Evolutionary conservation across 257 asterid species (phyloP).

Genomic region (Solanum dulcamara): DNA sequence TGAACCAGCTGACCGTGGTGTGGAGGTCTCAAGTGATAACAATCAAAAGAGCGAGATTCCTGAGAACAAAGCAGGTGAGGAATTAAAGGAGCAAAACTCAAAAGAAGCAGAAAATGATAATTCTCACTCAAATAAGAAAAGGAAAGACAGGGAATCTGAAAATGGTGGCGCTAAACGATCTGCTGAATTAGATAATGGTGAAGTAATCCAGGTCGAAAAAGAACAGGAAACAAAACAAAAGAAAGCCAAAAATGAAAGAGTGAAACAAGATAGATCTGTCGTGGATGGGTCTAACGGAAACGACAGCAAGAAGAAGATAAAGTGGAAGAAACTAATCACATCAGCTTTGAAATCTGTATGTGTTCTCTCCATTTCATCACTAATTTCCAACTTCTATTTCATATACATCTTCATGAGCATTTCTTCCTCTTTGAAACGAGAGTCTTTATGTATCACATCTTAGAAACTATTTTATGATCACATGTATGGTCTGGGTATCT

Average conservation of each 20-base stretch:
- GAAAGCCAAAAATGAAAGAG: constrained; percentile 36
- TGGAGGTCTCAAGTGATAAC: constrained; percentile 10
- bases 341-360: constrained; percentile 69
- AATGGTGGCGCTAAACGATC: constrained; percentile 18
- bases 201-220: constrained; percentile 25
- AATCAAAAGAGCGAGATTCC: constrained; percentile 15
- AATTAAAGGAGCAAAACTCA: constrained; percentile 24
- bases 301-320: constrained; percentile 29
- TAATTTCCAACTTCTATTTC: background rate
- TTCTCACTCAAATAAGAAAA: constrained; percentile 36
- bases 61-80: constrained; percentile 17
- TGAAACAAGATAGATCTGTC: constrained; percentile 10
- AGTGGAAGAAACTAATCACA: constrained; percentile 85
- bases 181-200: constrained; percentile 31
- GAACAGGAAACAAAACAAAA: constrained; percentile 24
- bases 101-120: constrained; percentile 28
- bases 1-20: constrained; percentile 17
- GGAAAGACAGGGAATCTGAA: constrained; percentile 48
- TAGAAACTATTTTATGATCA: background rate
- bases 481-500: background rate
- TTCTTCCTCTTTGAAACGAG: background rate
- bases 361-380: background rate
- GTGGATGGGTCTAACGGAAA: constrained; percentile 16
- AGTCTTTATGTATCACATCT: background rate
- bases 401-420: background rate